Evolutionary conservation across 805 yeast species (phyloP).

Genomic region (Pichia manshurica): DNA sequence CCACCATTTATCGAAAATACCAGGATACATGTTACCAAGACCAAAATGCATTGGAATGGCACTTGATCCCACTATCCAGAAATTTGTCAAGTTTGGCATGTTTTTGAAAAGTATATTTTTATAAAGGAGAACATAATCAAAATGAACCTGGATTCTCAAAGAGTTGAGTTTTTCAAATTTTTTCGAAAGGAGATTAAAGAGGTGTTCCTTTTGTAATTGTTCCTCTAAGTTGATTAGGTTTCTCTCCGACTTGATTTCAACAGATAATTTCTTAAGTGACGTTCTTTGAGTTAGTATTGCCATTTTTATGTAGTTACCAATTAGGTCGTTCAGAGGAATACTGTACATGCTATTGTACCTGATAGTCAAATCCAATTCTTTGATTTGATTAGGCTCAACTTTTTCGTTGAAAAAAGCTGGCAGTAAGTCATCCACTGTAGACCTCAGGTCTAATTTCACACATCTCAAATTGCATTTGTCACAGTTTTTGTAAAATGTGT

Average conservation of each 20-base stretch:
- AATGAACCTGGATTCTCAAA: slow-evolving; percentile 35
- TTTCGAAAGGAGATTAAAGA: slow-evolving; percentile 11
- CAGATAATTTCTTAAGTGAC: slow-evolving; percentile 21
- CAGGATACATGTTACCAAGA: slow-evolving; percentile 46
- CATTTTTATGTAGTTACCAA: slow-evolving; percentile 16
- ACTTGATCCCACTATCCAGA: slow-evolving; percentile 44
- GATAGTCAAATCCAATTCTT: slow-evolving; percentile 21
- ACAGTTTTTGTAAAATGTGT: slow-evolving; percentile 8
- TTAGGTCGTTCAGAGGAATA: slow-evolving; percentile 14
- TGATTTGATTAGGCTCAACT: slow-evolving; percentile 16
- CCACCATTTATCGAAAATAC: slow-evolving; percentile 52
- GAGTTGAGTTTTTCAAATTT: slow-evolving; percentile 28
- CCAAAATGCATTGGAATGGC: slow-evolving; percentile 55
- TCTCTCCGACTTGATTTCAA: slow-evolving; percentile 22
- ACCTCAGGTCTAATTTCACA: slow-evolving; percentile 22
- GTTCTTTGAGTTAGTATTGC: slow-evolving; percentile 11
- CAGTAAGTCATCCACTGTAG: slow-evolving; percentile 17
- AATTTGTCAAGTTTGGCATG: slow-evolving; percentile 27
- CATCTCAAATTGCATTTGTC: slow-evolving; percentile 5
- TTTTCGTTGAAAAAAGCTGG: slow-evolving; percentile 15
- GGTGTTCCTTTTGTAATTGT: slow-evolving; percentile 17
- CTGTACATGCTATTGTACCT: slow-evolving; percentile 19
- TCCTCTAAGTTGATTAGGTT: slow-evolving; percentile 18
- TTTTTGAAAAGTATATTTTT: slow-evolving; percentile 25
- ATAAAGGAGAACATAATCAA: slow-evolving; percentile 29